Percentiles rank a stretch among this genome's conserved stretches.
phyloP scores from a whole-genome alignment of 176 grass and related monocot species.

The Carex myosuroides region DNA sequence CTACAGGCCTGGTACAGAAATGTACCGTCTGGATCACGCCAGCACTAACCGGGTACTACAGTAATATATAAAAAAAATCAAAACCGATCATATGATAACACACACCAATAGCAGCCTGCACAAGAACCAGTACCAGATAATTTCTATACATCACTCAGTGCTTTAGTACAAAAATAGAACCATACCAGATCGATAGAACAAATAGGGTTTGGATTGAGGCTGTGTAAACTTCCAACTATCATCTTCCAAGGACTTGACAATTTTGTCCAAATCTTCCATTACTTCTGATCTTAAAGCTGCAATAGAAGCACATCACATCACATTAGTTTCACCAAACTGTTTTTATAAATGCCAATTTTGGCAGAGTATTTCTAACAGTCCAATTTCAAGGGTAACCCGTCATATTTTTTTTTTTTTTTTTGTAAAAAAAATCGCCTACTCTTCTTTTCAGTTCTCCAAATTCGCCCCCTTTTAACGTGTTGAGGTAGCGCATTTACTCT shows the following conservation, averaged over 20 bases:
- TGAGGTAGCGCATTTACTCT: neutral
- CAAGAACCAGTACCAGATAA: neutral
- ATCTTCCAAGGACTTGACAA: constrained; percentile 81
- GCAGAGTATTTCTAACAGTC: neutral
- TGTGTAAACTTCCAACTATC: constrained; percentile 86
- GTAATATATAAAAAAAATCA: neutral
- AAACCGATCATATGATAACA: neutral
- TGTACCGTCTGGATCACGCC: neutral
- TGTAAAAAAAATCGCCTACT: neutral
- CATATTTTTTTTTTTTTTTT: neutral
- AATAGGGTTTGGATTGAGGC: constrained; percentile 67
- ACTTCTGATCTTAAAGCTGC: constrained; percentile 69
- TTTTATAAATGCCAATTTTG: too few species aligned
- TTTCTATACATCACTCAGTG: neutral
- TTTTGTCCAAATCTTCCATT: constrained; percentile 71
- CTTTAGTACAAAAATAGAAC: neutral
- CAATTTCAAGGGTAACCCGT: neutral
- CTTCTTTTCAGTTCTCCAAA: neutral
- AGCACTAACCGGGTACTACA: neutral
- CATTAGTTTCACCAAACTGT: neutral
- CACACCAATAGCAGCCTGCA: neutral
- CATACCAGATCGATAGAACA: constrained; percentile 64
- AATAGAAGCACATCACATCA: neutral
- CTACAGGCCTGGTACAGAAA: neutral
- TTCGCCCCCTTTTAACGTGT: neutral